Evolutionary conservation across 2,329 filamentous ascomycete genomes (phyloP), one percentile per base, ranked within the genome.

Genomic region (Paraphoma chrysanthemicola): DNA sequence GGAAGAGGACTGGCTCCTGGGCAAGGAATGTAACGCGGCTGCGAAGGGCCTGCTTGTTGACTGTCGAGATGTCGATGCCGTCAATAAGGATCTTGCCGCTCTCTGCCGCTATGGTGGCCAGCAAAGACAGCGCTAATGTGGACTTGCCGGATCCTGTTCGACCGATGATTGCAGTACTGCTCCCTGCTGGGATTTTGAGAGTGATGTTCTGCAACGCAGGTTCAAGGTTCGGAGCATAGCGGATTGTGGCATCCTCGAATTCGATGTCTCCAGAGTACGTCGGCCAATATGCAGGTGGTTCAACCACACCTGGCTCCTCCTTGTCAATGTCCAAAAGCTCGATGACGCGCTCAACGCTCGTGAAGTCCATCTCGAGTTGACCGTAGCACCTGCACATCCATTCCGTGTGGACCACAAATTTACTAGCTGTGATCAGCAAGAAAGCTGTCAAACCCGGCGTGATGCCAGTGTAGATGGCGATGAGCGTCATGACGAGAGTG

Each of bases 291-390:
- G 89, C 87, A 0, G 91, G 90, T 0, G 92, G 92, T 1, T 85
- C 77, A 3, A 91, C 76, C 1, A 85, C 82, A 1, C 92, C 92
- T 0, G 80, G 82, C 0, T 86, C 80, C 72, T 97, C 93, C 70
- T 91, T 86, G 14, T 93, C 90, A 0, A 97, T 84, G 56, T 91
- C 86, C 1, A 95, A 82, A 0, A 97, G 83, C 74, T 95, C 91
- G 9, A 95, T 87, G 0, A 97, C 89, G 41, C 93, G 86, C 77
- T 97, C 93, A 0, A 97, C 91, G 0, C 90, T 93, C 0, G 96
- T 92, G 64, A 96, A 96, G 70, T 96, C 90, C 85, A 97, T 93
- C 72, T 97, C 92, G 1, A 97, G 82, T 69, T 91, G 87, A 2
- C 93, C 93, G 67, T 96, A 96, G 55, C 87, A 85, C 57, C 87